Conservation (phyloP, 768 basidiomycete species). For the Gloeophyllum trabeum region DNA sequence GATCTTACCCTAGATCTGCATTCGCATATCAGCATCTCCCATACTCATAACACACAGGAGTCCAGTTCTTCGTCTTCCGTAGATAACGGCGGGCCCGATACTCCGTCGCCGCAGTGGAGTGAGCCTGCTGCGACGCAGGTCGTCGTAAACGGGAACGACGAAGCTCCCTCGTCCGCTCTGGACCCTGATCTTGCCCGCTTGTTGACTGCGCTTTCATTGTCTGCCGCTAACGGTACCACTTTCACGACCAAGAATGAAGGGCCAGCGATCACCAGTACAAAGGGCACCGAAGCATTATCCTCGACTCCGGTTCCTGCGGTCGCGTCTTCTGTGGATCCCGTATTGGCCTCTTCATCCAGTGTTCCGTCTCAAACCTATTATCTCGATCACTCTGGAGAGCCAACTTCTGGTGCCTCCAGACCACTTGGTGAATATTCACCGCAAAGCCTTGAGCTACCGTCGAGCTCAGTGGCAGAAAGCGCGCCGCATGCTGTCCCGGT, state of each 20-base stretch:
- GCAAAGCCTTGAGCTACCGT: no score
- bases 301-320: background rate
- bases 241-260: background rate
- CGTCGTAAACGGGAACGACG: slow-evolving; percentile 10
- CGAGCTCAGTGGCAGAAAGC: no score
- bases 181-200: slow-evolving; percentile 68
- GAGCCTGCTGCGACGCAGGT: slow-evolving; percentile 22
- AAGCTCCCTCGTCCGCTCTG: slow-evolving; percentile 22
- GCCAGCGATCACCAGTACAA: no score
- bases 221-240: slow-evolving; percentile 18
- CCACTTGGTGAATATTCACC: no score
- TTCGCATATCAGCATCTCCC: slow-evolving; percentile 19
- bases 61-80: slow-evolving; percentile 58
- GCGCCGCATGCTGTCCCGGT: no score
- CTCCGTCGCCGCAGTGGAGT: slow-evolving; percentile 49
- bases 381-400: no score
- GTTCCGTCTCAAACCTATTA: no score
- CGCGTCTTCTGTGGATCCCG: background rate
- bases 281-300: background rate
- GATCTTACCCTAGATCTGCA: slow-evolving; percentile 9
- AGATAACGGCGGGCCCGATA: slow-evolving; percentile 50
- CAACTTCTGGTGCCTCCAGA: no score
- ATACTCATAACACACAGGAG: slow-evolving; percentile 28
- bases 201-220: slow-evolving; percentile 49
- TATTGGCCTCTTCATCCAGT: background rate